phyloP scores from a whole-genome alignment of 2,329 filamentous ascomycete genomes.

The Blastomyces parvus region DNA sequence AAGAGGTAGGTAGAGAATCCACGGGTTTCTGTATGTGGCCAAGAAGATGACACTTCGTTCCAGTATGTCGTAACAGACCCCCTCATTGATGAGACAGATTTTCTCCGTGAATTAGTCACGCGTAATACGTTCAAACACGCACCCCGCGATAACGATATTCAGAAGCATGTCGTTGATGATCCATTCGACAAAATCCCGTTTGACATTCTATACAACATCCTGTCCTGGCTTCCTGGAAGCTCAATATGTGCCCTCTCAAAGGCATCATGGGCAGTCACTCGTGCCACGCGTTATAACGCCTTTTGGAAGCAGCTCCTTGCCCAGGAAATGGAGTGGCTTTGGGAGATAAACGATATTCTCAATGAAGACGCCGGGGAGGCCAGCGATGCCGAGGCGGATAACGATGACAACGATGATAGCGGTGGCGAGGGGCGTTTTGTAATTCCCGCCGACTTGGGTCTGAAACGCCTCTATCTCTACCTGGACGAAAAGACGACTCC shows the following conservation, averaged over 20 bases:
- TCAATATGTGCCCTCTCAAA: not conserved
- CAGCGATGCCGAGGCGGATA: not conserved
- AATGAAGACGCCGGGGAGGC: not conserved
- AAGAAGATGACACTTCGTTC: too few relatives aligned
- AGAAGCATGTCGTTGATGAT: not conserved
- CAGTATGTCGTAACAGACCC: constrained; percentile 5
- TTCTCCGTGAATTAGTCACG: not conserved
- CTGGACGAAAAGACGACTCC: constrained; percentile 16
- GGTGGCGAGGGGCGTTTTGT: too few relatives aligned
- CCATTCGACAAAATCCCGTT: constrained; percentile 6
- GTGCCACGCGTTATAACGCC: constrained; percentile 1
- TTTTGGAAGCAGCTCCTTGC: constrained; percentile 5
- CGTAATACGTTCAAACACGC: not conserved
- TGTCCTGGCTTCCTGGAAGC: not conserved
- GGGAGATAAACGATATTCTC: constrained; percentile 5
- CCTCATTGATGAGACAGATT: not conserved
- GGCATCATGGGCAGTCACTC: constrained; percentile 5
- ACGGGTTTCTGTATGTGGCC: not conserved
- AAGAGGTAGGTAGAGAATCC: constrained; percentile 1
- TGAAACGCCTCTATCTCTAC: constrained; percentile 16
- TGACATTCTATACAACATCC: constrained; percentile 6
- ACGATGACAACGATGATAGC: too few relatives aligned
- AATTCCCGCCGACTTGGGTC: not conserved
- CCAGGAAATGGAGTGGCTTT: constrained; percentile 7
- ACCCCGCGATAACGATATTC: not conserved